These are phyloP conservation scores for Saxophila tyrrhenica DNA, from an alignment of 495 filamentous ascomycete species.

Conservation along the genomic window DNA sequence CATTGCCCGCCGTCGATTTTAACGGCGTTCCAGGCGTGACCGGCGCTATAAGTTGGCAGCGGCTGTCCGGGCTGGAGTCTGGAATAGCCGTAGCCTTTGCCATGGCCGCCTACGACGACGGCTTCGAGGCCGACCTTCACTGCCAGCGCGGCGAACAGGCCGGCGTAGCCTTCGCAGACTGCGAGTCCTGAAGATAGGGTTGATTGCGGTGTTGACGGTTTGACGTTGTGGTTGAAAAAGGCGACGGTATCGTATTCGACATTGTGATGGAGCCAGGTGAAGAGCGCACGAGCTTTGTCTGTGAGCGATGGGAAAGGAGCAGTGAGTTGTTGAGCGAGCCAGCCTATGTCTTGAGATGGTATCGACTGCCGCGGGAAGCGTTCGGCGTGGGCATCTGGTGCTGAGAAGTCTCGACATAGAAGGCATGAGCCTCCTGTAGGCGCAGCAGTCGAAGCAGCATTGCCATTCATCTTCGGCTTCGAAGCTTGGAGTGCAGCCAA, in stretches of 20 bases:
- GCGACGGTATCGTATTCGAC: slow-evolving; percentile 67
- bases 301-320: slow-evolving; percentile 66
- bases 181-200: slow-evolving; percentile 64
- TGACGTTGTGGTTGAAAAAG: slow-evolving; percentile 61
- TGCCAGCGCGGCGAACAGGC: slow-evolving; percentile 66
- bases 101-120: slow-evolving; percentile 63
- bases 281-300: slow-evolving; percentile 84
- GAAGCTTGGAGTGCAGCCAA: slow-evolving; percentile 42
- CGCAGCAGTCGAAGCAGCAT: slow-evolving; percentile 7
- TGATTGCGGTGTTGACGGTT: slow-evolving; percentile 52
- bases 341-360: slow-evolving; percentile 49
- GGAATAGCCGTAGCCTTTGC: slow-evolving; percentile 70
- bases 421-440: slow-evolving; percentile 46
- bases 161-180: slow-evolving; percentile 86
- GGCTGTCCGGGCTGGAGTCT: slow-evolving; percentile 43
- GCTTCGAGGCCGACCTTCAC: slow-evolving; percentile 59
- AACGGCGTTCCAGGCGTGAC: slow-evolving; percentile 91
- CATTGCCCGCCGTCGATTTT: slow-evolving; percentile 73
- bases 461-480: slow-evolving; percentile 37
- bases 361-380: slow-evolving; percentile 61
- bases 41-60: slow-evolving; percentile 45
- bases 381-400: slow-evolving; percentile 64
- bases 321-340: slow-evolving; percentile 68
- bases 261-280: slow-evolving; percentile 94
- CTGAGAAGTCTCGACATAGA: slow-evolving; percentile 77